Percentiles rank a stretch among this genome's conserved stretches.
These are phyloP conservation scores for Mycocentrospora acerina DNA, from an alignment of 2,329 filamentous ascomycete genomes.

Conservation along the genomic window DNA sequence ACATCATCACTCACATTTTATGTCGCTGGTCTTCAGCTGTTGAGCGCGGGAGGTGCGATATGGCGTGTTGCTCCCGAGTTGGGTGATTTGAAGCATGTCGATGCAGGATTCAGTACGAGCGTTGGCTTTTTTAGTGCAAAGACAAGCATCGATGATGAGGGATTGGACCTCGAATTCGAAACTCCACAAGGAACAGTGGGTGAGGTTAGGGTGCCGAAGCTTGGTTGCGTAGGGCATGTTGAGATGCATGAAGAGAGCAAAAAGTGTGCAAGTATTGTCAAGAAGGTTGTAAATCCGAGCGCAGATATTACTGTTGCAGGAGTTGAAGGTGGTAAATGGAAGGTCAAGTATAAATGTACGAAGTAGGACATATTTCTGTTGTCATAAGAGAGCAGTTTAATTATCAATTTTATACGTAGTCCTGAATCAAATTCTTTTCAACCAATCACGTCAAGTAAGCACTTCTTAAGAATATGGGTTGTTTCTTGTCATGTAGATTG, in stretches of 20 bases:
- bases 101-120: conserved; percentile 43
- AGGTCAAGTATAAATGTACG: conserved; percentile 15
- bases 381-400: too few relatives aligned
- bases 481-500: too few relatives aligned
- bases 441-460: too few relatives aligned
- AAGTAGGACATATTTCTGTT: not conserved
- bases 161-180: conserved; percentile 28
- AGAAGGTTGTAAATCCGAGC: conserved; percentile 17
- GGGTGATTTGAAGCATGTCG: conserved; percentile 38
- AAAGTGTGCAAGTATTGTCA: conserved; percentile 14
- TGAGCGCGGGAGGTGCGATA: conserved; percentile 37
- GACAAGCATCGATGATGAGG: conserved; percentile 17
- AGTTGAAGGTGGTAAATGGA: conserved; percentile 27
- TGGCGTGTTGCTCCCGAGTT: conserved; percentile 43
- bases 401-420: too few relatives aligned
- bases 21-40: conserved; percentile 45
- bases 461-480: too few relatives aligned
- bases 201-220: conserved; percentile 25
- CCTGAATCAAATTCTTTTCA: too few relatives aligned
- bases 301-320: conserved; percentile 12
- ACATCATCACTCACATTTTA: conserved; percentile 47
- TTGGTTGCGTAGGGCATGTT: conserved; percentile 21
- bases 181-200: conserved; percentile 34
- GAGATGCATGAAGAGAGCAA: conserved; percentile 19
- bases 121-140: conserved; percentile 42